Evolutionary conservation across 2,329 filamentous ascomycete species (phyloP).

Genomic region (Mollisia scopiformis): DNA sequence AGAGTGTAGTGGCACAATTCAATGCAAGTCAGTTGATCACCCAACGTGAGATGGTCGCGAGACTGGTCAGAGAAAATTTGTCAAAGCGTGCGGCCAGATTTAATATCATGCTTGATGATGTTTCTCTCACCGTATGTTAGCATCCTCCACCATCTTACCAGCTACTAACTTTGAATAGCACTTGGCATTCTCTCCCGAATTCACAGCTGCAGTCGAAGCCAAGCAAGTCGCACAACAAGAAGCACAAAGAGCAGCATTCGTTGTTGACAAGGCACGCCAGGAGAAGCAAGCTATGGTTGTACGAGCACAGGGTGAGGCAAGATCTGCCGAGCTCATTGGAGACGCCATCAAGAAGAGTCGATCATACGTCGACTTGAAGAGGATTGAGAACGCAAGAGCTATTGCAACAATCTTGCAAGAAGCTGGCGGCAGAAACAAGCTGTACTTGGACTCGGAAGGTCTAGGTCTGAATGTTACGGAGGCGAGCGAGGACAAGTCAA

Average conservation of each 20-base stretch:
- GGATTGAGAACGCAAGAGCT: conserved; percentile 92
- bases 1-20: conserved; percentile 98
- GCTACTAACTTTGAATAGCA: conserved; percentile 48
- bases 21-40: conserved; percentile 98
- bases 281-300: conserved; percentile 99
- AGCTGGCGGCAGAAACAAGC: conserved; percentile 83
- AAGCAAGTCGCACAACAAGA: conserved; percentile 86
- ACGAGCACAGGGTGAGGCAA: conserved; percentile 97
- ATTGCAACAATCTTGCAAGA: conserved; percentile 91
- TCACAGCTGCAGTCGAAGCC: conserved; percentile 73
- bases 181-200: conserved; percentile 73
- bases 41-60: conserved; percentile 95
- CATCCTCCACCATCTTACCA: neutral
- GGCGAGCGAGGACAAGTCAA: conserved; percentile 44
- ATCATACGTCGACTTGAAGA: conserved; percentile 94
- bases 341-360: conserved; percentile 99
- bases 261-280: conserved; percentile 98
- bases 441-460: conserved; percentile 90
- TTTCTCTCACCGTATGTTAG: conserved; percentile 82
- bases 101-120: conserved; percentile 97
- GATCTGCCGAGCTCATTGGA: conserved; percentile 95
- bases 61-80: conserved; percentile 89
- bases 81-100: conserved; percentile 89
- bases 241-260: conserved; percentile 93
- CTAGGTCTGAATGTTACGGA: conserved; percentile 86